Percentiles rank a stretch among this genome's conserved stretches.
Evolutionary conservation across 2,329 filamentous ascomycete species (phyloP).

Genomic region (Stachybotrys chlorohalonatus): DNA sequence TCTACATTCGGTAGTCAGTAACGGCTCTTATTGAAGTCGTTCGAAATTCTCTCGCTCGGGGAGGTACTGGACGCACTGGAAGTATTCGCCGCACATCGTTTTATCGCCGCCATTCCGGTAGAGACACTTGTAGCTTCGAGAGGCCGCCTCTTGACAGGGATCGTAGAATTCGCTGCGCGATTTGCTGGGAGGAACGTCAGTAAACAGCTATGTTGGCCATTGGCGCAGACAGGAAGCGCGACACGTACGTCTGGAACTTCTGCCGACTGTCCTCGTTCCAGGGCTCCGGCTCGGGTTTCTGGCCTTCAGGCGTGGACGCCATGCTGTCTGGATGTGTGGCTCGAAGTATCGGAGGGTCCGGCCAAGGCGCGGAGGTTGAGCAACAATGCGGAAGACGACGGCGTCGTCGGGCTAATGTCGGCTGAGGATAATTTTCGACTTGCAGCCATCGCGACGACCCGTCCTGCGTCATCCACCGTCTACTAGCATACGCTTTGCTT

Average conservation of each 20-base stretch:
- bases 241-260: constrained; percentile 54
- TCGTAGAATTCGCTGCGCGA: constrained; percentile 84
- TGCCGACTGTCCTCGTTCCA: constrained; percentile 52
- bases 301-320: constrained; percentile 5
- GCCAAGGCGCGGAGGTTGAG: not conserved
- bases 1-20: constrained; percentile 35
- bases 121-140: constrained; percentile 77
- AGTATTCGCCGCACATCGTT: constrained; percentile 89
- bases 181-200: constrained; percentile 50
- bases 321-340: constrained; percentile 1
- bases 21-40: not conserved
- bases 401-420: not conserved
- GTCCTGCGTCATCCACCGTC: not conserved
- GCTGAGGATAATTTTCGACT: not conserved
- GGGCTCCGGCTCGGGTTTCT: constrained; percentile 21
- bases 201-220: not conserved
- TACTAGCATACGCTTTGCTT: not conserved
- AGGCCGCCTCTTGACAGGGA: constrained; percentile 87
- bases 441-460: not conserved
- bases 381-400: not conserved
- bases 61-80: constrained; percentile 61
- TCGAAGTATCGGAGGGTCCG: not conserved
- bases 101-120: constrained; percentile 81
- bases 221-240: not conserved
- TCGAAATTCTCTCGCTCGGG: not conserved